Conservation (phyloP, 257 asterid genomes). For the Gentiana macrophylla region DNA sequence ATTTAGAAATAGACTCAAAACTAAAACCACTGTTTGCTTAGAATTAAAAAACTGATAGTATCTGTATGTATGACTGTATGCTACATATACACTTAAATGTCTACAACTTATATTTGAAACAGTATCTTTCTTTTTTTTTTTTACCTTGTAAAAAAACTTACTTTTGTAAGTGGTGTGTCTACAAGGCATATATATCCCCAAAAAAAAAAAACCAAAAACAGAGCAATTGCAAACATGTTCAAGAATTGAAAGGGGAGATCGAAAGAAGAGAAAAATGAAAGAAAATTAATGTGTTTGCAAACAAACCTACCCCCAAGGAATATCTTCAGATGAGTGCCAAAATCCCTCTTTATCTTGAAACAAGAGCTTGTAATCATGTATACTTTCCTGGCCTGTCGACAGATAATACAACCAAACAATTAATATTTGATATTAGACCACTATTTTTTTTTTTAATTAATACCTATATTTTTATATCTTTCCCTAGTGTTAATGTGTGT, state of each 20-base stretch:
- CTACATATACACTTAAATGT: too few relatives aligned
- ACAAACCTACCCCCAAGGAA: constrained; percentile 44
- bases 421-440: too few relatives aligned
- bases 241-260: background rate
- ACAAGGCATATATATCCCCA: too few relatives aligned
- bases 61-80: too few relatives aligned
- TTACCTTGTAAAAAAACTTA: too few relatives aligned
- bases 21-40: background rate
- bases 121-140: too few relatives aligned
- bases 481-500: background rate
- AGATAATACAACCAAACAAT: too few relatives aligned
- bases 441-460: too few relatives aligned
- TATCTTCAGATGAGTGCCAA: constrained; percentile 55
- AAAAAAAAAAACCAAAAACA: background rate
- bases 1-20: background rate
- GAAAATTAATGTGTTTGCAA: background rate
- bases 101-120: too few relatives aligned
- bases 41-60: too few relatives aligned
- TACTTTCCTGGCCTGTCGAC: constrained; percentile 26
- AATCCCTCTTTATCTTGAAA: constrained; percentile 56
- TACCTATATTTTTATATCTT: too few relatives aligned
- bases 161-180: too few relatives aligned
- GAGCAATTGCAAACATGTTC: background rate
- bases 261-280: background rate
- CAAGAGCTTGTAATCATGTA: constrained; percentile 28